These are phyloP conservation scores for Lojkania enalia DNA, from an alignment of 2,329 filamentous ascomycete genomes.

Conservation along the genomic window DNA sequence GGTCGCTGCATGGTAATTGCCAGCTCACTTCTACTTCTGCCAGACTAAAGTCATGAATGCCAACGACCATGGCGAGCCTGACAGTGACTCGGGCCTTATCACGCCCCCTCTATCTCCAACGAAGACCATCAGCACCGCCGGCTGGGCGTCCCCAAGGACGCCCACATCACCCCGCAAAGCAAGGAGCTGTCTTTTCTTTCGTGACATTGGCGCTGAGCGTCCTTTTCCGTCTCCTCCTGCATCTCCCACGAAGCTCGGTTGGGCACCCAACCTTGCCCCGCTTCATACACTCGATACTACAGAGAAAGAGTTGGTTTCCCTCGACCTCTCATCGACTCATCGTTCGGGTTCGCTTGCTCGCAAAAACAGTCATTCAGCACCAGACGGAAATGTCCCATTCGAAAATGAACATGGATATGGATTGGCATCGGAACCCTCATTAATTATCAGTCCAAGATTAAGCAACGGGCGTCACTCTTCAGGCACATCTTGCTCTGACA, in stretches of 20 bases:
- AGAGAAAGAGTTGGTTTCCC: too few relatives aligned
- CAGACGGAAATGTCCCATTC: too few relatives aligned
- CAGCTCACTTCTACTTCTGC: conserved; percentile 8
- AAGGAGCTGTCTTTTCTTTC: conserved; percentile 31
- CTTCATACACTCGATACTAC: too few relatives aligned
- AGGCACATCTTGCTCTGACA: too few relatives aligned
- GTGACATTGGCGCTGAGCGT: conserved; percentile 14
- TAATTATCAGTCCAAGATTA: too few relatives aligned
- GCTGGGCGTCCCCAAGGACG: conserved; percentile 35
- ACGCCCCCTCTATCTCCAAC: conserved; percentile 42
- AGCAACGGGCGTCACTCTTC: too few relatives aligned
- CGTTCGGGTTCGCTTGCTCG: conserved; percentile 10
- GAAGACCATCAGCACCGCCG: conserved; percentile 39
- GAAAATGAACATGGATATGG: too few relatives aligned
- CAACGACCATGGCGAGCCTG: conserved; percentile 21
- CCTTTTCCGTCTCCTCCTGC: conserved; percentile 21
- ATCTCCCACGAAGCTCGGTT: conserved; percentile 30
- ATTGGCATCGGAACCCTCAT: too few relatives aligned
- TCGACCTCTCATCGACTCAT: too few relatives aligned
- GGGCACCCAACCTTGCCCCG: conserved; percentile 16
- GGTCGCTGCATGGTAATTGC: conserved; percentile 15
- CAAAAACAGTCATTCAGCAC: conserved; percentile 16
- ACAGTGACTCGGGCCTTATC: conserved; percentile 21
- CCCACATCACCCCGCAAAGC: conserved; percentile 37
- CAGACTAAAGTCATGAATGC: conserved; percentile 21